Base-by-base conservation (phyloP, 306 rosid species). In the Aeschynomene evenia region DNA sequence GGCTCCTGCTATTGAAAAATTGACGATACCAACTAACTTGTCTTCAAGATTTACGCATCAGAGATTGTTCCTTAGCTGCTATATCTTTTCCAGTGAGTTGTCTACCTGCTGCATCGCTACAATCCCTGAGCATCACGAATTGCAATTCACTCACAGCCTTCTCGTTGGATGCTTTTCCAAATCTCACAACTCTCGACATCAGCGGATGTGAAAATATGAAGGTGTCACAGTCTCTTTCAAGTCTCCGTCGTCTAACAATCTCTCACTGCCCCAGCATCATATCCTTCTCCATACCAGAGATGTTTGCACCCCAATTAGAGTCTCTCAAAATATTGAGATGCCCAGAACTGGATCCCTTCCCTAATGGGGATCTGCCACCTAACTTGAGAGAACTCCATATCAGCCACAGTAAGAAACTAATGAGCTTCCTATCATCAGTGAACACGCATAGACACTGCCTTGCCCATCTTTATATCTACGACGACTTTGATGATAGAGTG, bases 101-200 rank as follows among this genome's bases (percentile, higher is more conserved):
- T 37, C 0, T 37, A 7, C 59, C 31, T 31, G 31, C 46, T 6
- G 16, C 28, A 15, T 66, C 71, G 2, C 15, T 66, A 2, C 2
- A 15, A 6, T 2, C 0, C 9, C 24, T 68, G 18, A 9, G 0
- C 7, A 23, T 68, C 11, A n/a, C 0, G 0, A 4, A 36, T 36
- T 68, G 39, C 23, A 53, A 43, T 45, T 56, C 57, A 26, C 33
- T 42, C n/a, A 42, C 33, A 13, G 26, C 34, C 21, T 18, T 70
- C 46, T 6, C 55, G 29, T 7, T 57, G 22, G 66, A 70, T 1
- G 13, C 28, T 22, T 31, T 70, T 40, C 66, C 66, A 1, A 70
- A 70, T n/a, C 75, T 70, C 46, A 0, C 0, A 3, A 0, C 0
- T 0, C 56, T 70, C 9, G 0, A 0, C 0, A 56, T 70, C 34